Evolutionary conservation across 2,329 filamentous ascomycete species (phyloP).

Genomic region (Penicillium glabrum): DNA sequence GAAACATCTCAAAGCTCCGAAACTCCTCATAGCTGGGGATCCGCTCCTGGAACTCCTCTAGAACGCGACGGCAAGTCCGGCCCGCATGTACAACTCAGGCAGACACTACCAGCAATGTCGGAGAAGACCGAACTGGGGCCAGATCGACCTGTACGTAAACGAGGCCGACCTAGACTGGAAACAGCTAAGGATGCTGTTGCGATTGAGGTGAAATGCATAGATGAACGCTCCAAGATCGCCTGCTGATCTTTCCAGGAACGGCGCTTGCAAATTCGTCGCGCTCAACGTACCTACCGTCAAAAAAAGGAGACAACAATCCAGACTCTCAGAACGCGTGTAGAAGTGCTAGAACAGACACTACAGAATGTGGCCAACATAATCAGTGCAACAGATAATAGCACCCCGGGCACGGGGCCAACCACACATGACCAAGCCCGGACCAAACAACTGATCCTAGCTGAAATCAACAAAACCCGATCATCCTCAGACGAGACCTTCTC

Average conservation of each 20-base stretch:
- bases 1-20: neutral
- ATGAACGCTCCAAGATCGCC: neutral
- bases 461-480: conserved; percentile 7
- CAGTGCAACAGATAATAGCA: neutral
- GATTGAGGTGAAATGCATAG: conserved; percentile 16
- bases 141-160: conserved; percentile 18
- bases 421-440: conserved; percentile 7
- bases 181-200: conserved; percentile 21
- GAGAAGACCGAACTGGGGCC: conserved; percentile 9
- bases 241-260: conserved; percentile 43
- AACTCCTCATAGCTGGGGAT: neutral
- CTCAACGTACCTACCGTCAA: conserved; percentile 80
- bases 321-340: conserved; percentile 68
- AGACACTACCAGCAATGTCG: neutral
- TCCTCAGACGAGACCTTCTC: neutral
- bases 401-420: neutral
- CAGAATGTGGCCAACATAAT: conserved; percentile 19
- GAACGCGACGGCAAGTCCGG: conserved; percentile 2
- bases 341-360: conserved; percentile 58
- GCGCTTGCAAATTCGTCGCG: conserved; percentile 81
- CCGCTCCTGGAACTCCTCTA: neutral
- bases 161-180: conserved; percentile 20
- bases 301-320: conserved; percentile 81
- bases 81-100: conserved; percentile 3
- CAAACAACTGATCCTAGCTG: conserved; percentile 17